Evolutionary conservation across 176 grass and related monocot species (phyloP).

Genomic region (Carex cristatella): DNA sequence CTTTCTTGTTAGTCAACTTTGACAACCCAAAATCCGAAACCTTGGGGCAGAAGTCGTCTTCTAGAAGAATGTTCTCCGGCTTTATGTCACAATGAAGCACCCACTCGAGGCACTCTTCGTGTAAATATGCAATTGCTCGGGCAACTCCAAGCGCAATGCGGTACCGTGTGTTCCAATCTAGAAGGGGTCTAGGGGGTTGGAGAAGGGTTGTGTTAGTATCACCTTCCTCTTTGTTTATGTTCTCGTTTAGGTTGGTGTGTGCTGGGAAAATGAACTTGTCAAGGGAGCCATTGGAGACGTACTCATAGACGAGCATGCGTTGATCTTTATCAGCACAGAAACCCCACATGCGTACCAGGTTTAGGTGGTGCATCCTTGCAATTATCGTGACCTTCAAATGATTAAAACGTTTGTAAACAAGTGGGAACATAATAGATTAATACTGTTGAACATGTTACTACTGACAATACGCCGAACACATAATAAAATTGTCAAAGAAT

Average conservation of each 20-base stretch:
- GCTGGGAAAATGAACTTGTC: slow-evolving; percentile 73
- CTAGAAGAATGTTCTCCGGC: slow-evolving; percentile 48
- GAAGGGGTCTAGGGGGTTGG: slow-evolving; percentile 12
- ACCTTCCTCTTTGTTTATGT: neutral
- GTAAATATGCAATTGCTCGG: slow-evolving; percentile 78
- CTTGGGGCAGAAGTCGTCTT: slow-evolving; percentile 87
- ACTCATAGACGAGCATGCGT: slow-evolving; percentile 93
- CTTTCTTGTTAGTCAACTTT: slow-evolving; percentile 83
- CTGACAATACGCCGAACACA: neutral
- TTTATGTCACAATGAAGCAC: slow-evolving; percentile 62
- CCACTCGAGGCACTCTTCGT: slow-evolving; percentile 97
- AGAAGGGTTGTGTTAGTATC: neutral
- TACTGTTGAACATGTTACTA: neutral
- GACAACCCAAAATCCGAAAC: slow-evolving; percentile 82
- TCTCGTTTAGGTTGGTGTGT: neutral
- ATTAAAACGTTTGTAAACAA: neutral
- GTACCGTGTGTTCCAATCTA: slow-evolving; percentile 79
- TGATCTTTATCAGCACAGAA: slow-evolving; percentile 91
- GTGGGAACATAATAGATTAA: neutral
- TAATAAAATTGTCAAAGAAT: neutral
- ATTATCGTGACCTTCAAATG: slow-evolving; percentile 64
- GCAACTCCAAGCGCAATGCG: slow-evolving; percentile 77
- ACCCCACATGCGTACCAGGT: slow-evolving; percentile 92
- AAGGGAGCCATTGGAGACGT: slow-evolving; percentile 82
- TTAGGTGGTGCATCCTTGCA: slow-evolving; percentile 92